Conservation (phyloP, 345 rosid species). For the Aquilaria sinensis region DNA sequence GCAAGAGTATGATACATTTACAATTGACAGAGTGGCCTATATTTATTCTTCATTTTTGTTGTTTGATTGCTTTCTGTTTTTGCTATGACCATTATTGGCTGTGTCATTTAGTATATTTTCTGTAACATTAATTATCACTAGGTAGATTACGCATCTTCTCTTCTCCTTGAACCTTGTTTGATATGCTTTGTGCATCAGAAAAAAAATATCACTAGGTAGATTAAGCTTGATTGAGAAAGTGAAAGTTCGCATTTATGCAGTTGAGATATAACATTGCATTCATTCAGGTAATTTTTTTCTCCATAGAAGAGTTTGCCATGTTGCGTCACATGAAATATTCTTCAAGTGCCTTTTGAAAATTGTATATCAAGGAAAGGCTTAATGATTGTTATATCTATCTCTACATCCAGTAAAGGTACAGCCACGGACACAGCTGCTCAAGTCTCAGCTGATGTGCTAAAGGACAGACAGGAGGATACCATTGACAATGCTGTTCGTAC, state of each 20-base stretch:
- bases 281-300: neutral
- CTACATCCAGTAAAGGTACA: slow-evolving; percentile 36
- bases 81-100: too few relatives aligned
- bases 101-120: too few relatives aligned
- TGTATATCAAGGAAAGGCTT: neutral
- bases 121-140: too few relatives aligned
- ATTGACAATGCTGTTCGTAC: neutral
- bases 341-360: neutral
- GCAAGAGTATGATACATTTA: too few relatives aligned
- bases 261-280: neutral
- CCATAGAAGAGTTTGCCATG: neutral
- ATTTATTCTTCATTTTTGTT: too few relatives aligned
- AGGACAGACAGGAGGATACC: slow-evolving; percentile 9
- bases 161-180: too few relatives aligned
- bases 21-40: too few relatives aligned
- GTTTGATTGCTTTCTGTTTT: too few relatives aligned
- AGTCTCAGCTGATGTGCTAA: slow-evolving; percentile 35
- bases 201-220: neutral
- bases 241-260: neutral
- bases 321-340: neutral
- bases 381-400: slow-evolving; percentile 10
- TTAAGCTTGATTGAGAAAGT: neutral
- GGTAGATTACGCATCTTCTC: too few relatives aligned
- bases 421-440: slow-evolving; percentile 23
- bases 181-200: too few relatives aligned